Percentiles rank a stretch among this genome's conserved stretches.
These are phyloP conservation scores for Alisma plantagoaquatica DNA, from an alignment of 106 monocot genomes.

Conservation along the genomic window DNA sequence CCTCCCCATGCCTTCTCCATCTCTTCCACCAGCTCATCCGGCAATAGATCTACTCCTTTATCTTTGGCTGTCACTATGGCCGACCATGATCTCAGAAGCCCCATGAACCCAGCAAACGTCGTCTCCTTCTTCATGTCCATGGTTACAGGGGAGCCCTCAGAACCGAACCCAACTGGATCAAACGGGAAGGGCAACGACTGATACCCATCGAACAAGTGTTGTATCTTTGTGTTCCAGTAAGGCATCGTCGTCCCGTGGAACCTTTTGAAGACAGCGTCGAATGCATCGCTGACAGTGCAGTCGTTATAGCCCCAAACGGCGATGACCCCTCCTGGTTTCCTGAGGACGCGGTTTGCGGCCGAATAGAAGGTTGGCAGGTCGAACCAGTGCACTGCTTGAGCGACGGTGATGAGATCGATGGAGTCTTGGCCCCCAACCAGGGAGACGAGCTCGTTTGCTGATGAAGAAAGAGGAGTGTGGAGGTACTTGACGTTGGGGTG, in stretches of 20 bases:
- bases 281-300: conserved; percentile 23
- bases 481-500: conserved; percentile 57
- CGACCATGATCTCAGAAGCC: conserved; percentile 59
- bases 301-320: conserved; percentile 70
- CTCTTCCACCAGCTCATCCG: conserved; percentile 32
- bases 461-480: conserved; percentile 23
- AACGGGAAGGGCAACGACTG: conserved; percentile 50
- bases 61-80: conserved; percentile 64
- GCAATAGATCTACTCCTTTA: conserved; percentile 54
- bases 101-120: conserved; percentile 32
- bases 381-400: conserved; percentile 85
- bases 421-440: conserved; percentile 25
- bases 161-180: conserved; percentile 52
- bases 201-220: conserved; percentile 44
- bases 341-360: conserved; percentile 25
- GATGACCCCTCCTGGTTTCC: conserved; percentile 38
- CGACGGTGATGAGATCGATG: conserved; percentile 67
- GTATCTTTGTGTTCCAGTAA: conserved; percentile 34
- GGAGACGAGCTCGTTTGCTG: conserved; percentile 18
- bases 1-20: conserved; percentile 52
- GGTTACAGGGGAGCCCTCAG: conserved; percentile 50
- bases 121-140: conserved; percentile 36
- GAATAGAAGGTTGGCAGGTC: conserved; percentile 56
- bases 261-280: conserved; percentile 31
- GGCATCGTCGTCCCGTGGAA: conserved; percentile 21